Percentiles rank a stretch among this genome's conserved stretches.
These are phyloP conservation scores for Pythium oligandrum DNA, from an alignment of 352 stramenopile species.

Conservation along the genomic window DNA sequence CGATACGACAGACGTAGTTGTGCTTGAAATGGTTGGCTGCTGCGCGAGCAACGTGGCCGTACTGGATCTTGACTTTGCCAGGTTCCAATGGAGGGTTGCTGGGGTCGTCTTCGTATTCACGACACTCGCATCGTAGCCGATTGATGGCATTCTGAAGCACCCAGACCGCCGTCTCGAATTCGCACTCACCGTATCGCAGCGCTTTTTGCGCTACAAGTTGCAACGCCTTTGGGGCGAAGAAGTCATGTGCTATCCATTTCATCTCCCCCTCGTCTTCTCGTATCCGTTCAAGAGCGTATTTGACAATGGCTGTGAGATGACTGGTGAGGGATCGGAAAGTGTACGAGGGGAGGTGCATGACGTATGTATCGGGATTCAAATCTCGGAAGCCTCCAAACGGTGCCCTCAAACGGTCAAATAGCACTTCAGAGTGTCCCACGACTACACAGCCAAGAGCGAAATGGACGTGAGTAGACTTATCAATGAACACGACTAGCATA, in stretches of 20 bases:
- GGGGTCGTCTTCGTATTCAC: constrained; percentile 3
- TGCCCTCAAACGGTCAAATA: constrained; percentile 7
- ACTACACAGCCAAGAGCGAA: constrained; percentile 3
- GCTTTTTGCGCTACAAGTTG: constrained; percentile 12
- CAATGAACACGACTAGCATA: too few species aligned
- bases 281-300: constrained; percentile 1
- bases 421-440: constrained; percentile 4
- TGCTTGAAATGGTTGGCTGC: constrained; percentile 11
- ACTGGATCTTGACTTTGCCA: constrained; percentile 1
- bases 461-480: too few species aligned
- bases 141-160: constrained; percentile 4
- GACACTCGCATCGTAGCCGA: constrained; percentile 3
- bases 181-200: constrained; percentile 5
- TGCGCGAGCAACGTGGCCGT: constrained; percentile 8
- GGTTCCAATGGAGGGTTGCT: background rate
- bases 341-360: constrained; percentile 4
- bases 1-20: constrained; percentile 11
- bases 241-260: background rate
- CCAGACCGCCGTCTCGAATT: constrained; percentile 8
- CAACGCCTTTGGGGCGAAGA: constrained; percentile 10
- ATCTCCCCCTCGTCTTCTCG: too few species aligned
- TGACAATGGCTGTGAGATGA: constrained; percentile 4
- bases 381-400: constrained; percentile 8
- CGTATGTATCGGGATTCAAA: constrained; percentile 2
- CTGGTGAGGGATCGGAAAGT: constrained; percentile 4